Evolutionary conservation across 179 eudicot species (phyloP).

Genomic region (Silene coronaria): DNA sequence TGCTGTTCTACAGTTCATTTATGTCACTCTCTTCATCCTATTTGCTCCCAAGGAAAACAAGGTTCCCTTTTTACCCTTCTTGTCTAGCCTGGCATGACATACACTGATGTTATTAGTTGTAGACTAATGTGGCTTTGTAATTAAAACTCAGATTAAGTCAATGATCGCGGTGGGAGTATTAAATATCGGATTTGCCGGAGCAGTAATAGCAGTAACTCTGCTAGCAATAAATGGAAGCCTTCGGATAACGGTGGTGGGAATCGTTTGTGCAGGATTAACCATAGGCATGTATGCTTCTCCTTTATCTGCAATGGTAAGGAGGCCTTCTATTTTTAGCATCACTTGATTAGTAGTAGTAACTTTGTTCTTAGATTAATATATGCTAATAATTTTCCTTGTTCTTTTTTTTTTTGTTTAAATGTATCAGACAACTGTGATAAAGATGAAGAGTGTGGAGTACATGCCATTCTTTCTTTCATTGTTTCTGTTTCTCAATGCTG

Average conservation of each 20-base stretch:
- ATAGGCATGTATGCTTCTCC: slow-evolving; percentile 15
- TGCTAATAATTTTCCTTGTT: too few relatives aligned
- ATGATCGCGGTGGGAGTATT: background rate
- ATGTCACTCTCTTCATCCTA: slow-evolving; percentile 2
- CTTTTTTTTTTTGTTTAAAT: too few relatives aligned
- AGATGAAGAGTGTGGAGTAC: background rate
- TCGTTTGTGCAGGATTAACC: background rate
- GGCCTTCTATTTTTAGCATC: background rate
- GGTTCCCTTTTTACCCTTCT: background rate
- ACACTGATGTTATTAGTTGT: too few relatives aligned
- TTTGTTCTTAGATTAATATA: too few relatives aligned
- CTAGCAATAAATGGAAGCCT: slow-evolving; percentile 6
- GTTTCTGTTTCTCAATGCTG: slow-evolving; percentile 9
- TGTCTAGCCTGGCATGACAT: background rate
- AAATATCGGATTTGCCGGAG: background rate
- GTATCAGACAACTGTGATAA: background rate
- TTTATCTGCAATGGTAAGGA: slow-evolving; percentile 8
- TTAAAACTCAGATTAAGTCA: background rate
- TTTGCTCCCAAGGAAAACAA: slow-evolving; percentile 3
- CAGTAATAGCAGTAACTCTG: background rate
- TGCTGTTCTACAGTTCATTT: background rate
- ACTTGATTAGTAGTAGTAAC: background rate
- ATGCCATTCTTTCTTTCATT: slow-evolving; percentile 1
- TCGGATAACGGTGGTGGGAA: slow-evolving; percentile 2
- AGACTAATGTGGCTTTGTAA: too few relatives aligned